These are phyloP conservation scores for Elsinoe necatrix DNA, from an alignment of 2,329 filamentous ascomycete genomes.

Conservation along the genomic window DNA sequence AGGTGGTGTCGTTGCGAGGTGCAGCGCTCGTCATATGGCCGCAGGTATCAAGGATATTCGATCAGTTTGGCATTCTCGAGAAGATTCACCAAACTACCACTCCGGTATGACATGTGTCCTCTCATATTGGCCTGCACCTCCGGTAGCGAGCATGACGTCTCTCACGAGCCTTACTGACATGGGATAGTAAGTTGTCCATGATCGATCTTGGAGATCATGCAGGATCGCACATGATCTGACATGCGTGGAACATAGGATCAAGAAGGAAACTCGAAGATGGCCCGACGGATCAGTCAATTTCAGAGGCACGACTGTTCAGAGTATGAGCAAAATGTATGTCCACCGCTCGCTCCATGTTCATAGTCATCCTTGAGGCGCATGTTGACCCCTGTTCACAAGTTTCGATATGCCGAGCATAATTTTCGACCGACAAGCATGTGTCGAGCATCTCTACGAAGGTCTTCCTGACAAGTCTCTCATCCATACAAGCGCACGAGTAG, in stretches of 20 bases:
- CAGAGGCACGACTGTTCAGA: neutral
- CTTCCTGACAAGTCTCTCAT: neutral
- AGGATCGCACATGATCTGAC: neutral
- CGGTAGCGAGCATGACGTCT: too few species aligned
- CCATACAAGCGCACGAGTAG: neutral
- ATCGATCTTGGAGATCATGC: neutral
- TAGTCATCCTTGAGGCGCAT: neutral
- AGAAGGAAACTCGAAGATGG: neutral
- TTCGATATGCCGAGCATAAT: neutral
- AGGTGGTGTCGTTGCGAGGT: neutral
- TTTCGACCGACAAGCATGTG: neutral
- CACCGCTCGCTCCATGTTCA: neutral
- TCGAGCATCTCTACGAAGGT: neutral
- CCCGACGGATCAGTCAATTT: neutral
- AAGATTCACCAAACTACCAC: neutral
- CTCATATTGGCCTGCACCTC: neutral
- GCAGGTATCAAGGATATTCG: neutral
- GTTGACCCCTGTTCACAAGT: neutral
- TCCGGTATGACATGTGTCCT: neutral
- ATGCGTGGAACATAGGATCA: neutral
- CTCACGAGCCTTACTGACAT: neutral
- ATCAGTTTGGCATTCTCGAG: neutral
- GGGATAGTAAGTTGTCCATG: neutral
- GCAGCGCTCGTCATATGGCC: neutral
- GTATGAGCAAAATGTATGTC: neutral